Percentiles rank a stretch among this genome's conserved stretches.
These are phyloP conservation scores for Geranium incanum DNA, from an alignment of 441 rosid species.

Conservation along the genomic window DNA sequence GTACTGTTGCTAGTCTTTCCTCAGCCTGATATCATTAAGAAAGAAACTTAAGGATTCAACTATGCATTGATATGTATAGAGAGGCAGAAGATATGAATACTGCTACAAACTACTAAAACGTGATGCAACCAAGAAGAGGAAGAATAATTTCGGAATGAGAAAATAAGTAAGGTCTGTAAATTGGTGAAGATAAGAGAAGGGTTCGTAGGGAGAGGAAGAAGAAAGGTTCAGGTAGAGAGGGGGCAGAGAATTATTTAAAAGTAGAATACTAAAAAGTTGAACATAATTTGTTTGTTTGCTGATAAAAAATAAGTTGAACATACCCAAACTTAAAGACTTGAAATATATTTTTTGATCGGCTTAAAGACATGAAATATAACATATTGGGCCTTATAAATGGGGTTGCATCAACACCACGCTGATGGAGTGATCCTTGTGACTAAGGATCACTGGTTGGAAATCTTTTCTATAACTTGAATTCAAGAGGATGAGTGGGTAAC, in stretches of 20 bases:
- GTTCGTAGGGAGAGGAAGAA: background rate
- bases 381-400: background rate
- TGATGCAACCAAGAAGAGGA: background rate
- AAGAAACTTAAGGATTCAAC: background rate
- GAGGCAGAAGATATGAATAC: background rate
- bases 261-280: background rate
- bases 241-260: background rate
- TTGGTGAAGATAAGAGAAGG: background rate
- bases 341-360: no score
- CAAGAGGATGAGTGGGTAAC: background rate
- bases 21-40: background rate
- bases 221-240: background rate
- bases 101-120: background rate
- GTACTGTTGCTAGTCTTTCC: background rate
- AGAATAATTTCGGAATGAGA: background rate
- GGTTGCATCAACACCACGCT: background rate
- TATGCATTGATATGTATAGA: background rate
- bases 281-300: background rate
- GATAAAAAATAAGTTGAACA: background rate
- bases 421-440: background rate
- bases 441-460: background rate
- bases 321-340: background rate
- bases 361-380: no score
- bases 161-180: background rate
- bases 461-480: background rate